These are phyloP conservation scores for Crithidia brevicula DNA, from an alignment of 208 protist genomes.

Conservation along the genomic window DNA sequence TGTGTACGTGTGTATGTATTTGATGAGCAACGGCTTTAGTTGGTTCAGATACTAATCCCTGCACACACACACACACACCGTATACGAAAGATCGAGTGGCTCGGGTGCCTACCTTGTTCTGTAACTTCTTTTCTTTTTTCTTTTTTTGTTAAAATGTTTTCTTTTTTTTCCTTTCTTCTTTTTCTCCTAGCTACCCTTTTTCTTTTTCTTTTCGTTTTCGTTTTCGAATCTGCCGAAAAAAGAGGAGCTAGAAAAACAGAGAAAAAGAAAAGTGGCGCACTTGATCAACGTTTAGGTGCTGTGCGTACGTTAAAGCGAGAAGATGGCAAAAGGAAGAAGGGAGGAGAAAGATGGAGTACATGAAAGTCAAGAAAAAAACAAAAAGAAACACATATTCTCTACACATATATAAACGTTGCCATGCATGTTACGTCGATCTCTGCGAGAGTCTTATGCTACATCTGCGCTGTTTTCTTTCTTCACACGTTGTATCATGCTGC, in stretches of 20 bases:
- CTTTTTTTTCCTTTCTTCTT: background rate
- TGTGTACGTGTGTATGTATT: background rate
- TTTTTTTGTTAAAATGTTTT: background rate
- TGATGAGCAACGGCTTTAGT: too few relatives aligned
- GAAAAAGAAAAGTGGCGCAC: slow-evolving; percentile 6
- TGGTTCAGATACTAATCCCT: background rate
- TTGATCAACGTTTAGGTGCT: slow-evolving; percentile 20
- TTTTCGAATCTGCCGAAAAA: background rate
- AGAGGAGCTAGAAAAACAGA: background rate
- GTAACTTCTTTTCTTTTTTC: too few relatives aligned
- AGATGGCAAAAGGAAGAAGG: background rate
- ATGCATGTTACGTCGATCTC: too few relatives aligned
- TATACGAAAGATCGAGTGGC: background rate
- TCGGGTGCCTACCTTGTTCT: too few relatives aligned
- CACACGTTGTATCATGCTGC: too few relatives aligned
- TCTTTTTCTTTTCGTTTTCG: background rate
- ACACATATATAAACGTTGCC: too few relatives aligned
- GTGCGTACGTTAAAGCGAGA: background rate
- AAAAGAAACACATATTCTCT: background rate
- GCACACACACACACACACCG: background rate
- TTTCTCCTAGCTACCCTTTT: too few relatives aligned
- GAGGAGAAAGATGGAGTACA: background rate
- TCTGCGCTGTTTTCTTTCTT: too few relatives aligned
- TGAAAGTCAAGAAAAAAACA: background rate
- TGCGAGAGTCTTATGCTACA: too few relatives aligned